phyloP scores from a whole-genome alignment of 1,284 basidiomycete species.

The Boletus subluridellus region DNA sequence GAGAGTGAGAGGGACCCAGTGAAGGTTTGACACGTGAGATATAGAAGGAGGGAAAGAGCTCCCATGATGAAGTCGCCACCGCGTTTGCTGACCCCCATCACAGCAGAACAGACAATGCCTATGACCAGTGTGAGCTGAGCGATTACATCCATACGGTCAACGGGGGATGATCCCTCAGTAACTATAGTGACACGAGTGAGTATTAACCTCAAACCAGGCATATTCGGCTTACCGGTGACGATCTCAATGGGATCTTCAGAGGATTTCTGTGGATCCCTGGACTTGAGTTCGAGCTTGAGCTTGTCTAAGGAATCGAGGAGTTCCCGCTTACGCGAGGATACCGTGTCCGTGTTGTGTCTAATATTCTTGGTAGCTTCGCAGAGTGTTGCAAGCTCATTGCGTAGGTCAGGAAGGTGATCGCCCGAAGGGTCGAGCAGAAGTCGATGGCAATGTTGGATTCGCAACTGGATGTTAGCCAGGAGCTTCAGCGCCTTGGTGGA shows the following conservation, averaged over 20 bases:
- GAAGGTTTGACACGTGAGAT: too few relatives aligned
- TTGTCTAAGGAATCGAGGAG: not conserved
- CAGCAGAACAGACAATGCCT: not conserved
- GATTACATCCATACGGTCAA: not conserved
- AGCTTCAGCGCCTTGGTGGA: not conserved
- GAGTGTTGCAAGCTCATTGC: not conserved
- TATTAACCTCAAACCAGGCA: too few relatives aligned
- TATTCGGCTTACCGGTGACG: not conserved
- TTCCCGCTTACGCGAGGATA: not conserved
- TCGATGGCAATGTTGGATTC: not conserved
- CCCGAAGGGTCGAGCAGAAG: not conserved
- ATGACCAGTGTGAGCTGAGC: not conserved
- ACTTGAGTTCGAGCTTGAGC: not conserved
- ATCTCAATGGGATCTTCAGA: not conserved
- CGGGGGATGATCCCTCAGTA: not conserved
- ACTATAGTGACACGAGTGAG: not conserved
- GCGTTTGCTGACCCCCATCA: too few relatives aligned
- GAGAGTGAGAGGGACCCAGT: too few relatives aligned
- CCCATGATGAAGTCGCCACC: too few relatives aligned
- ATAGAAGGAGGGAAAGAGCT: too few relatives aligned
- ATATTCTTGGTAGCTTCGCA: not conserved
- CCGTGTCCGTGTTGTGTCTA: not conserved
- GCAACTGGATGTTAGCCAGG: not conserved
- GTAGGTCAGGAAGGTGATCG: not conserved
- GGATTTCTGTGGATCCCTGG: not conserved